Evolutionary conservation across 2,329 filamentous ascomycete genomes (phyloP).

Genomic region (Botrytis pseudocinerea): DNA sequence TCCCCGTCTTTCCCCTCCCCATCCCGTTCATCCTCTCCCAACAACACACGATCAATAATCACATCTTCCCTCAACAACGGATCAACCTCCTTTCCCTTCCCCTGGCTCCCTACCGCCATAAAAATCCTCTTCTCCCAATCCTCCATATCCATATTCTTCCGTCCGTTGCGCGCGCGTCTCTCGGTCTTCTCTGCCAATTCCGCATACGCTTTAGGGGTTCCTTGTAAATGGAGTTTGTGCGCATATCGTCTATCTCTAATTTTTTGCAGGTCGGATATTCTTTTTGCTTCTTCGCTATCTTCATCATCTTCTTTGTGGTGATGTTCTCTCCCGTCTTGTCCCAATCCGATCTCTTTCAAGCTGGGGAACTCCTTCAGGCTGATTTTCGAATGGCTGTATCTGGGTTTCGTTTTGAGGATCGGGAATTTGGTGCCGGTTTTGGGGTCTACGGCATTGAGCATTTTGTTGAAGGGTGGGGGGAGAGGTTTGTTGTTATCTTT

Average conservation of each 20-base stretch:
- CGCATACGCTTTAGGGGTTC: neutral
- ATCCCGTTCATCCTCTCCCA: neutral
- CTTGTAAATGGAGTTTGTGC: constrained; percentile 1
- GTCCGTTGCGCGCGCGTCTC: no score
- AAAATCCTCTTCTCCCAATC: constrained; percentile 2
- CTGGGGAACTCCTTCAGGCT: neutral
- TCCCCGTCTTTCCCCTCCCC: neutral
- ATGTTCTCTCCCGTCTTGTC: neutral
- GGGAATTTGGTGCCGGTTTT: neutral
- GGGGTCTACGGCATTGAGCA: neutral
- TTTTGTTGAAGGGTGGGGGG: neutral
- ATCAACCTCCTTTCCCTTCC: neutral
- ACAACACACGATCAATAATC: neutral
- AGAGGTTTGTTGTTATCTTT: constrained; percentile 1
- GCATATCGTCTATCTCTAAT: neutral
- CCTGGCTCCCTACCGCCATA: neutral
- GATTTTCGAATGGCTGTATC: constrained; percentile 4
- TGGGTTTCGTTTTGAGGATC: neutral
- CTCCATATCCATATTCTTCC: neutral
- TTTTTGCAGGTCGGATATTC: neutral
- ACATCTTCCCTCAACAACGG: neutral
- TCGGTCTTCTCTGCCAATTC: neutral
- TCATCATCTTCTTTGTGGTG: neutral
- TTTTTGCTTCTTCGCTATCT: neutral
- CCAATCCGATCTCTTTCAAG: neutral